Percentiles rank a stretch among this genome's conserved stretches.
Evolutionary conservation across 2,329 filamentous ascomycete genomes (phyloP).

Genomic region (Paraconiothyrium sp.): DNA sequence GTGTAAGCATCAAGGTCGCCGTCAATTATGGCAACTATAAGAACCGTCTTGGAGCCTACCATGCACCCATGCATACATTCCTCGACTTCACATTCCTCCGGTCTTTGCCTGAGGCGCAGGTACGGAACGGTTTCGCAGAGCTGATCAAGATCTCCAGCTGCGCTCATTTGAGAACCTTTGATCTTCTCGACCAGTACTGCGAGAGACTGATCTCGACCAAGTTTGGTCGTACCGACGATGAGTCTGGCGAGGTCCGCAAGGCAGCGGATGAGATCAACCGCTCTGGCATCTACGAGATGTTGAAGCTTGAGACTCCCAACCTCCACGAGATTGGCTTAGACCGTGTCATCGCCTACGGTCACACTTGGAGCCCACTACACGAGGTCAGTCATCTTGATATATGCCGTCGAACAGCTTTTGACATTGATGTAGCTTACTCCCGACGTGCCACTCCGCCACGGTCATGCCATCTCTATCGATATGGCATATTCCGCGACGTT

Average conservation of each 20-base stretch:
- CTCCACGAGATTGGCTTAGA: conserved; percentile 77
- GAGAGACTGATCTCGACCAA: conserved; percentile 72
- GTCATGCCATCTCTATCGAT: conserved; percentile 78
- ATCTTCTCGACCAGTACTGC: conserved; percentile 74
- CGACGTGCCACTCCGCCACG: conserved; percentile 73
- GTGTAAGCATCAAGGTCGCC: conserved; percentile 80
- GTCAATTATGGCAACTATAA: conserved; percentile 82
- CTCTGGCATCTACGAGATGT: conserved; percentile 76
- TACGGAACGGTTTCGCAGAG: conserved; percentile 78
- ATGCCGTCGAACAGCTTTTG: conserved; percentile 10
- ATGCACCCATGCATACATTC: conserved; percentile 76
- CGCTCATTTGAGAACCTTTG: conserved; percentile 71
- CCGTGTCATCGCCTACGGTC: conserved; percentile 77
- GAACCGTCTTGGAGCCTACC: conserved; percentile 77
- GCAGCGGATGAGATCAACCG: conserved; percentile 74
- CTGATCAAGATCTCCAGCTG: conserved; percentile 80
- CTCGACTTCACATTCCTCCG: conserved; percentile 78
- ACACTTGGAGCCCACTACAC: conserved; percentile 78
- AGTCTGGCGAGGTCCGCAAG: conserved; percentile 63
- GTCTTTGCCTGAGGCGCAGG: conserved; percentile 72
- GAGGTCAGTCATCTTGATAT: conserved; percentile 44
- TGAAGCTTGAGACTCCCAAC: conserved; percentile 77
- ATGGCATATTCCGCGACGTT: conserved; percentile 80
- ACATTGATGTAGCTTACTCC: conserved; percentile 65
- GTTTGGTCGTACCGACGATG: conserved; percentile 70